Conservation (phyloP, 75 land plant species). For the Cunninghamia lanceolata region DNA sequence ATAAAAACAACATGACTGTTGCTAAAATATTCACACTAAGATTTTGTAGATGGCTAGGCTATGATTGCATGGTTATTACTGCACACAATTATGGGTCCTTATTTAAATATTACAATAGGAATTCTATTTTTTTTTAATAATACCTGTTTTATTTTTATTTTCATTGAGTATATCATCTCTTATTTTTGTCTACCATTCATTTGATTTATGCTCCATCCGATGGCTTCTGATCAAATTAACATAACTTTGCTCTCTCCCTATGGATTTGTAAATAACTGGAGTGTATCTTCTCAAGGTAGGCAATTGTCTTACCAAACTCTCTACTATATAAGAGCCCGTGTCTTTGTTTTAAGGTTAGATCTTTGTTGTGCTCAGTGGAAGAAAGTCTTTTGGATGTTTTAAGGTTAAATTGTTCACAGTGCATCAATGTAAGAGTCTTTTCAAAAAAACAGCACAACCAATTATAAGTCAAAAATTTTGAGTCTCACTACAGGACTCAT, state of each 20-base stretch:
- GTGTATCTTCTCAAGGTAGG: background rate
- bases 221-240: background rate
- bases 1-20: too few relatives aligned
- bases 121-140: background rate
- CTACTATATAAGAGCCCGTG: background rate
- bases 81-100: background rate
- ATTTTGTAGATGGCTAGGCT: too few relatives aligned
- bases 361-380: too few relatives aligned
- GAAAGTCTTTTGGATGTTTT: too few relatives aligned
- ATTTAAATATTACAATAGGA: background rate
- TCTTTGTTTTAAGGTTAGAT: too few relatives aligned
- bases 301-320: background rate
- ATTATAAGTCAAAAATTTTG: too few relatives aligned
- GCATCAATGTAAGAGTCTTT: too few relatives aligned
- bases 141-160: background rate
- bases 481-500: too few relatives aligned
- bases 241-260: background rate
- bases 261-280: background rate
- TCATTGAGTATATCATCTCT: background rate
- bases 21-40: too few relatives aligned
- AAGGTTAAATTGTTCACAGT: too few relatives aligned
- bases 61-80: too few relatives aligned
- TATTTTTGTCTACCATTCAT: background rate
- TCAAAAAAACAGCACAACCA: too few relatives aligned
- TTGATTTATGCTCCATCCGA: background rate